Evolutionary conservation across 1,139 yeast species (phyloP), one percentile per base, ranked within the genome.

Genomic region (Scheffersomyces illinoinensis): DNA sequence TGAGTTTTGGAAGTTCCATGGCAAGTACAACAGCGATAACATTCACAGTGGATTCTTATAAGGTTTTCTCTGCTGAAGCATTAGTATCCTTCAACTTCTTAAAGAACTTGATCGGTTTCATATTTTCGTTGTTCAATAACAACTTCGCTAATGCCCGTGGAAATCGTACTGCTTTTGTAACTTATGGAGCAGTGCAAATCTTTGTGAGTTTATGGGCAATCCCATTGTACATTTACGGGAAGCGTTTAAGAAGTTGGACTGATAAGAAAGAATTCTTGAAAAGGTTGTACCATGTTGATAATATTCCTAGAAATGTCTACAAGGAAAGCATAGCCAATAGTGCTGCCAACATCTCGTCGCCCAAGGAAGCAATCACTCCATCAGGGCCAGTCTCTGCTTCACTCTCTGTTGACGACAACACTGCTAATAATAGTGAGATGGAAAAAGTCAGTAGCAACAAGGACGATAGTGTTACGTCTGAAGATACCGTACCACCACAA

Each of bases 1-100:
- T 86, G 50, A 82, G 87, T 20, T 86, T 85, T 71, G 90, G 90
- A 14, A 80, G 87, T 59, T 81, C 87, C 1, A 73, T 86, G 68
- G 88, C 88, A 0, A 83, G 88, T 52, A 85, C 89, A 5, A 83
- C 88, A 0, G 85, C 88, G 14, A 86, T 86, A 58, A 85, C 90
- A 0, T 86, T 80, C 66, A 78, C 86, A 1, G 87, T 86, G 23
- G 90, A 86, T 67, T 79, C 84, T 6, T 85, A 86, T 70, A 82
- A 81, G 61, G 75, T 81, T 76, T 85, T 81, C 74, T 88, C 90
- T 0, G 81, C 86, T 8, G 90, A 86, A 67, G 78, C 86, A 0
- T 76, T 86, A 55, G 90, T 86, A 3, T 77, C 87, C 12, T 76
- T 85, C 58, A 85, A 86, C 68, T 75, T 86, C 57, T 70, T 78